Evolutionary conservation across 371 early-diverging fungal genomes (phyloP).

Genomic region (Mortierella sp.): DNA sequence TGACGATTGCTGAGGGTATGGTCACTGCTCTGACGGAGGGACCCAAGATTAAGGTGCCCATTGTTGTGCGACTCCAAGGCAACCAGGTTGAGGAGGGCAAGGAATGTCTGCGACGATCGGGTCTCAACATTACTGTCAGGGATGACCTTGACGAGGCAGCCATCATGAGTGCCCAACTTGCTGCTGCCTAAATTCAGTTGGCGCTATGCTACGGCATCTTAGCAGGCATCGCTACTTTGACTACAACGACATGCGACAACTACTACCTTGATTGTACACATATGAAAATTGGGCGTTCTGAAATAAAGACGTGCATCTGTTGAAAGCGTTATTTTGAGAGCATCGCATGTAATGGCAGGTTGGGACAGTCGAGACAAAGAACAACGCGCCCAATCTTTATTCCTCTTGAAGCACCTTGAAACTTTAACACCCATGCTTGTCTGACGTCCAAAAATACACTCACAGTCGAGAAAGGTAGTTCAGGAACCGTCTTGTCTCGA

Average conservation of each 20-base stretch:
- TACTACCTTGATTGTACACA: not conserved
- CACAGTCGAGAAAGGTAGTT: not conserved
- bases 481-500: slow-evolving; percentile 2
- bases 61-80: slow-evolving; percentile 71
- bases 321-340: not conserved
- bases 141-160: slow-evolving; percentile 81
- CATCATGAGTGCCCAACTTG: slow-evolving; percentile 52
- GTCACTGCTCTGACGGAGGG: slow-evolving; percentile 70
- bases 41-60: slow-evolving; percentile 70
- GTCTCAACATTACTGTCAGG: slow-evolving; percentile 69
- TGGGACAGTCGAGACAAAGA: not conserved
- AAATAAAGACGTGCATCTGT: slow-evolving; percentile 1
- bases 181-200: slow-evolving; percentile 3
- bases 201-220: not conserved
- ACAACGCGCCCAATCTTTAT: not conserved
- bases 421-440: not conserved
- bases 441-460: slow-evolving; percentile 1
- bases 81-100: slow-evolving; percentile 79
- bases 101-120: slow-evolving; percentile 67
- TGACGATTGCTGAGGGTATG: slow-evolving; percentile 82
- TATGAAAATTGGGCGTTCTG: not conserved
- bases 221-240: no score
- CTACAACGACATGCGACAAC: no score
- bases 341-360: not conserved
- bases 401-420: not conserved